Percentiles rank a stretch among this genome's conserved stretches.
Conservation (phyloP, 1,284 basidiomycete species). For the Austropuccinia psidii region DNA sequence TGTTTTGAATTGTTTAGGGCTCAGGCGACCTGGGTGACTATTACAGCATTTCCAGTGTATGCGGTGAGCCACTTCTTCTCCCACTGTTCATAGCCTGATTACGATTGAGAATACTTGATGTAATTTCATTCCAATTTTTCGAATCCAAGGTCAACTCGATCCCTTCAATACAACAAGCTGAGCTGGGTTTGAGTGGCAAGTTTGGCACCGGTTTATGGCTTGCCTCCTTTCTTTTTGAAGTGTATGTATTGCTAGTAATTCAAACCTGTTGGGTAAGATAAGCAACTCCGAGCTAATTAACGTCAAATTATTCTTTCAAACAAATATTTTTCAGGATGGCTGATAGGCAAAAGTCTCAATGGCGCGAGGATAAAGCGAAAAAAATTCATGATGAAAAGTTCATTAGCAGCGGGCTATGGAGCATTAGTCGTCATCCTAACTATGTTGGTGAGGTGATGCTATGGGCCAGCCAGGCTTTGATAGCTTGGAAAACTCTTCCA, state of each 20-base stretch:
- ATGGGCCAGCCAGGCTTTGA: slow-evolving; percentile 63
- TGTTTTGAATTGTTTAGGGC: slow-evolving; percentile 43
- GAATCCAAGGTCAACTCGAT: slow-evolving; percentile 55
- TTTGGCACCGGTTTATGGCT: slow-evolving; percentile 57
- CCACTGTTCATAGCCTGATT: background rate
- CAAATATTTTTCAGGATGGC: slow-evolving; percentile 49
- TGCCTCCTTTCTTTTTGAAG: slow-evolving; percentile 58
- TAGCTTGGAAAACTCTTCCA: slow-evolving; percentile 49
- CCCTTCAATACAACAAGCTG: slow-evolving; percentile 56
- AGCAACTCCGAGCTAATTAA: too few relatives aligned
- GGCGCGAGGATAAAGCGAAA: slow-evolving; percentile 59
- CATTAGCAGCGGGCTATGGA: slow-evolving; percentile 64
- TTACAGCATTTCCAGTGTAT: slow-evolving; percentile 63
- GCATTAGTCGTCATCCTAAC: slow-evolving; percentile 65
- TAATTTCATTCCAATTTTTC: slow-evolving; percentile 22
- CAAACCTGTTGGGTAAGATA: slow-evolving; percentile 43
- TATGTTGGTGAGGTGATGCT: slow-evolving; percentile 69
- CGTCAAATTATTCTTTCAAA: too few relatives aligned
- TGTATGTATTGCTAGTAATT: slow-evolving; percentile 41
- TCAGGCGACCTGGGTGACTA: slow-evolving; percentile 65
- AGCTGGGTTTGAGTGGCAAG: slow-evolving; percentile 58
- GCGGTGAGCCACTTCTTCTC: slow-evolving; percentile 47
- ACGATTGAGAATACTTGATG: background rate
- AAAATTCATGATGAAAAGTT: slow-evolving; percentile 68
- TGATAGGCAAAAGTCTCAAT: slow-evolving; percentile 63